Base-by-base conservation (phyloP, 2,329 filamentous ascomycete species). In the Alternaria tenuissima region DNA sequence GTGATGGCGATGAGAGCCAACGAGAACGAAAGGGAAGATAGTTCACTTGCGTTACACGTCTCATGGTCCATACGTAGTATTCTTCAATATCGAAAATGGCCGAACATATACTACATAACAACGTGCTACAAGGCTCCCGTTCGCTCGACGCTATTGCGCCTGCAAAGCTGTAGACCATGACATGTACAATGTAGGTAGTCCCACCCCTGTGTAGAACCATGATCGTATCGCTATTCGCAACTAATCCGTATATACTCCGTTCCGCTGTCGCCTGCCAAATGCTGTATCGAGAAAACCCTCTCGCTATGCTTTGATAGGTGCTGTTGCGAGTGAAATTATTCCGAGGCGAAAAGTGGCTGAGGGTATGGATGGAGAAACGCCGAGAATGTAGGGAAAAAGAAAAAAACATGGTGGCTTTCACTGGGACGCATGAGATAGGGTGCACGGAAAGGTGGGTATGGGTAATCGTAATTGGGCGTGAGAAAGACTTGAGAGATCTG, bases 391-490 rank as follows among this genome's bases (percentile, higher is more conserved):
- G 0, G 3, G 24, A 38, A 36, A 49, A 38, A 1, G 14, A n/a
- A 34, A 48, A 49, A 26, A 16, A 32, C n/a, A 32, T 16, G 14
- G 30, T 49, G 14, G 1, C 20, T 16, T 42, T 24, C 9, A 42
- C 39, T 24, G 20, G 6, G 39, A 42, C 20, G 39, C 39, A 42
- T 42, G 20, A 8, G 30, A 47, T 32, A 28, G 36, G 32, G 26
- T 24, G 36, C 38, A 30, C 14, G 43, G 47, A 22, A 3, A 42
- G 22, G 32, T 20, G 51, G 51, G 49, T 44, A 53, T 36, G 47
- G 39, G 28, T 24, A 55, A 42, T 59, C 57, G 57, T 59, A 14
- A 59, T 36, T 53, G 46, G 52, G 39, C 57, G 22, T 59, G 38
- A 59, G 22, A 55, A 43, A 9, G 46, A n/a, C 11, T 48, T 11